A percentile compares a stretch with the other conserved stretches of the same genome.
Conservation (phyloP, 164 flowering plant genomes). For the Akebia trifoliata region DNA sequence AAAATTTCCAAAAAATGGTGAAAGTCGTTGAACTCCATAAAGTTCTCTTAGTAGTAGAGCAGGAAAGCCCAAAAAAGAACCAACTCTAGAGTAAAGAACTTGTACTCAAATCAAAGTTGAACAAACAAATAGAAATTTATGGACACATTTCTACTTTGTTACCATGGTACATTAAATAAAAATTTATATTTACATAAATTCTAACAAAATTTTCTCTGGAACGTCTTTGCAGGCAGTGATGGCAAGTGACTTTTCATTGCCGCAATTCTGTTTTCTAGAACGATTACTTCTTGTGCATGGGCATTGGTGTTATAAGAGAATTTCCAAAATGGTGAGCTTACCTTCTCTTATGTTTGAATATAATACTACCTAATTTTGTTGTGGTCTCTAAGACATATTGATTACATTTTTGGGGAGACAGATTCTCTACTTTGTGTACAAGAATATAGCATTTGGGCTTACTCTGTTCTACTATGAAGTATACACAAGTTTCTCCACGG, state of each 20-base stretch:
- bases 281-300: constrained; percentile 61
- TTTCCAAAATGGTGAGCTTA: constrained; percentile 44
- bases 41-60: no score
- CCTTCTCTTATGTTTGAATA: not conserved
- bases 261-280: constrained; percentile 53
- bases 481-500: constrained; percentile 47
- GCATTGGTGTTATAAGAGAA: constrained; percentile 72
- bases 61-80: no score
- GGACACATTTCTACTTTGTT: not conserved
- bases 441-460: constrained; percentile 59
- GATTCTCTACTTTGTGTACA: constrained; percentile 61
- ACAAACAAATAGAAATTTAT: not conserved
- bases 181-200: not conserved
- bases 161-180: not conserved
- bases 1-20: no score
- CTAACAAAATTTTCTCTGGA: not conserved
- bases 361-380: not conserved
- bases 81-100: no score
- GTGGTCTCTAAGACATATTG: not conserved
- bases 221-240: constrained; percentile 54
- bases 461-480: constrained; percentile 52
- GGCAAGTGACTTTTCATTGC: constrained; percentile 64
- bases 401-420: constrained; percentile 18
- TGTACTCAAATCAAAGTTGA: not conserved
- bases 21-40: no score